phyloP scores from a whole-genome alignment of 2,329 filamentous ascomycete genomes.

The Aspergillus fructus region DNA sequence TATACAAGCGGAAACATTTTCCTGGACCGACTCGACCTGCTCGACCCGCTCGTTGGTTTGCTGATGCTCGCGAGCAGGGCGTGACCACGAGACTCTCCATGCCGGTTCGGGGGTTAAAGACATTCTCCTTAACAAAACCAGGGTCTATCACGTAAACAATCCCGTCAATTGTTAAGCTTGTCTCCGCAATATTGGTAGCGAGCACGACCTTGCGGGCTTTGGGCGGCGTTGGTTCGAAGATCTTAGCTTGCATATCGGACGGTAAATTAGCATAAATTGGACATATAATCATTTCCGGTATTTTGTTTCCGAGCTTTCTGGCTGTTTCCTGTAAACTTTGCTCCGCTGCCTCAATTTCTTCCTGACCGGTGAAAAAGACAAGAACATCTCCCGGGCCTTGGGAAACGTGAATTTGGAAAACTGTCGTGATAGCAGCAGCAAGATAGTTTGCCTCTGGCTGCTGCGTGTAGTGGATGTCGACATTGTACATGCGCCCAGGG shows the following conservation, averaged over 20 bases:
- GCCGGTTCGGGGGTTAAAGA: constrained; percentile 85
- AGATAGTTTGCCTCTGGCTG: constrained; percentile 94
- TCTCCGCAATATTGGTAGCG: constrained; percentile 97
- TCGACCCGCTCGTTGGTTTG: constrained; percentile 88
- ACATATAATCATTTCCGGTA: constrained; percentile 83
- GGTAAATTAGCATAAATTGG: constrained; percentile 95
- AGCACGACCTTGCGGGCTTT: constrained; percentile 86
- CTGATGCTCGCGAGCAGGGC: constrained; percentile 85
- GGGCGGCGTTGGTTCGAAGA: constrained; percentile 88
- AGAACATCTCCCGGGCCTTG: constrained; percentile 85
- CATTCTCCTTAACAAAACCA: constrained; percentile 92
- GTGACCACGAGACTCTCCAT: constrained; percentile 92
- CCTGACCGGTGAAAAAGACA: constrained; percentile 92
- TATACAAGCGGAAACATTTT: constrained; percentile 91
- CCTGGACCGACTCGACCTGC: constrained; percentile 89
- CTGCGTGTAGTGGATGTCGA: constrained; percentile 87
- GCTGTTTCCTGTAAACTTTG: constrained; percentile 82
- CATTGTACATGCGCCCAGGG: constrained; percentile 81
- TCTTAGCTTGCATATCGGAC: constrained; percentile 85
- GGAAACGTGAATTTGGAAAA: constrained; percentile 91
- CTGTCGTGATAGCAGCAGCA: constrained; percentile 83
- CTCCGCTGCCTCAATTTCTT: constrained; percentile 90
- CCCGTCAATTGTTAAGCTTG: constrained; percentile 90
- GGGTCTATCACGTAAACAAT: constrained; percentile 96
- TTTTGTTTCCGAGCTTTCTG: constrained; percentile 78